These are phyloP conservation scores for Gossypium davidsonii DNA, from an alignment of 441 rosid genomes.

Conservation along the genomic window DNA sequence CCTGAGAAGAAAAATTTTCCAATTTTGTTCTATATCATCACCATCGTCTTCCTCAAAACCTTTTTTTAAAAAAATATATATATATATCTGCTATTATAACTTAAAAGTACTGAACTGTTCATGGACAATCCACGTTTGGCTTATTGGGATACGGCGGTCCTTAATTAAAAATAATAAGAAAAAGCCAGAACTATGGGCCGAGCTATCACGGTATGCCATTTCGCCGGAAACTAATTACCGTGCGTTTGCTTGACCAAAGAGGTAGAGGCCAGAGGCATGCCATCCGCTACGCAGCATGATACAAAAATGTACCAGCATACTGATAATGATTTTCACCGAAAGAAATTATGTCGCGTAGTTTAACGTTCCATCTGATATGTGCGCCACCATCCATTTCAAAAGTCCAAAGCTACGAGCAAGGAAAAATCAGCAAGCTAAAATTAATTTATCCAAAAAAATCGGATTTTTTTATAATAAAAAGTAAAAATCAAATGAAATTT, in stretches of 20 bases:
- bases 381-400: neutral
- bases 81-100: neutral
- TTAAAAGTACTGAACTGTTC: neutral
- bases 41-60: neutral
- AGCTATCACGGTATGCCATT: neutral
- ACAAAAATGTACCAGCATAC: neutral
- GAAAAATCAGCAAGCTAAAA: neutral
- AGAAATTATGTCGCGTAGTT: neutral
- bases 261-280: neutral
- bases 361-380: neutral
- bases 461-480: neutral
- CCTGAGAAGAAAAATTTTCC: neutral
- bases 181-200: neutral
- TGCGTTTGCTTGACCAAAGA: neutral
- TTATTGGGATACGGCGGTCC: no score
- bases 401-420: neutral
- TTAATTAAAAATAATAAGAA: no score
- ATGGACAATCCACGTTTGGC: neutral
- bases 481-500: neutral
- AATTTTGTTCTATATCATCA: neutral
- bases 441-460: neutral
- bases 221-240: constrained; percentile 14
- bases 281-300: neutral
- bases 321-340: neutral
- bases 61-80: neutral